Evolutionary conservation across 768 basidiomycete species (phyloP).

Genomic region (Bullera alba): DNA sequence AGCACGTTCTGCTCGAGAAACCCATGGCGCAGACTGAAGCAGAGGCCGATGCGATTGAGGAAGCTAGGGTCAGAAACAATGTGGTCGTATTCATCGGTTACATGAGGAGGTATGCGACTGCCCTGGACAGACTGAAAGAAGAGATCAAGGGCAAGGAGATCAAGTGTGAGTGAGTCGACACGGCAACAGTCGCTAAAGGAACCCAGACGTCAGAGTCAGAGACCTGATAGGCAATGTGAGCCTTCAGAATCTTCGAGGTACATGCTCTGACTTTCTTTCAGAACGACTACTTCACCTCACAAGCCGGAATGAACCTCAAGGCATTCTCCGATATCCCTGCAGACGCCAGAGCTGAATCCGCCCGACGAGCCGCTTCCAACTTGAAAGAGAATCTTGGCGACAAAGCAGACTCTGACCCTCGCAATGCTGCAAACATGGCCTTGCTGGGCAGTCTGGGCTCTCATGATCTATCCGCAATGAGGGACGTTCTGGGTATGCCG

Average conservation of each 20-base stretch:
- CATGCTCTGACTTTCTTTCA: not conserved
- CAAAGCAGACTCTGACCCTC: not conserved
- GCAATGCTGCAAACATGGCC: constrained; percentile 13
- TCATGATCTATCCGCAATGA: constrained; percentile 42
- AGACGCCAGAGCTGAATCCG: constrained; percentile 1
- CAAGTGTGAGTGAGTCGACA: constrained; percentile 18
- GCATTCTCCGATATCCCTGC: constrained; percentile 6
- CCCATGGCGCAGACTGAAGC: constrained; percentile 32
- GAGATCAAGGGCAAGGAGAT: constrained; percentile 24
- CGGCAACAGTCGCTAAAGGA: not conserved
- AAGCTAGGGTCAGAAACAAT: constrained; percentile 20
- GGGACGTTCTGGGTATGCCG: constrained; percentile 38
- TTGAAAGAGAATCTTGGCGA: constrained; percentile 15
- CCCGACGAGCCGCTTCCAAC: not conserved
- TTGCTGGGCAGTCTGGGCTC: constrained; percentile 30
- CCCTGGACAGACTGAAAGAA: constrained; percentile 29
- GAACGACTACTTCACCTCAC: constrained; percentile 13
- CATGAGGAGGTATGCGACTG: constrained; percentile 40
- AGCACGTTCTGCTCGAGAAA: constrained; percentile 42
- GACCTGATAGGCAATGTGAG: constrained; percentile 38
- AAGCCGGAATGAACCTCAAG: constrained; percentile 13
- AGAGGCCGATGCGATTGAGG: constrained; percentile 29
- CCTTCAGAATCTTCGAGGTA: not conserved
- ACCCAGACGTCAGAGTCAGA: constrained; percentile 12
- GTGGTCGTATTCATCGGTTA: constrained; percentile 36